A percentile compares a stretch with the other conserved stretches of the same genome.
Conservation (phyloP, 1,139 yeast species). For the Candida tetrigidarum region DNA sequence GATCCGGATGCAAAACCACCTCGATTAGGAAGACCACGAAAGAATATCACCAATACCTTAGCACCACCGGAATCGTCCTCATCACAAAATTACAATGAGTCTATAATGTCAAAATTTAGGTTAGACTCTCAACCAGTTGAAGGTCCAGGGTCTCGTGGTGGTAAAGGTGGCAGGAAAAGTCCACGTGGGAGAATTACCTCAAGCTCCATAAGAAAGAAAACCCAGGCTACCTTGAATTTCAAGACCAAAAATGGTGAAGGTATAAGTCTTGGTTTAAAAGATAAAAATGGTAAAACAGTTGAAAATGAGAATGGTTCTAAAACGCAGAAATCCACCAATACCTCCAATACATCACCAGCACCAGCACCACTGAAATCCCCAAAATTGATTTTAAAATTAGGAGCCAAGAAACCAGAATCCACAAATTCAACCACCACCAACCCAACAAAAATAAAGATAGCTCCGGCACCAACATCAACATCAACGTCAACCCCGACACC, state of each 20-base stretch:
- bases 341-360: not conserved
- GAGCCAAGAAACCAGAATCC: conserved; percentile 4
- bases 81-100: conserved; percentile 33
- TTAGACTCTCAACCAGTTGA: conserved; percentile 42
- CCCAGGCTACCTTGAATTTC: conserved; percentile 24
- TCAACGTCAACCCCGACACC: no score
- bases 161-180: conserved; percentile 26
- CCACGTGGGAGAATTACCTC: conserved; percentile 36
- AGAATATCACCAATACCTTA: conserved; percentile 24
- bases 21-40: conserved; percentile 43
- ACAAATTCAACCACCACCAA: not conserved
- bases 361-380: conserved; percentile 8
- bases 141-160: conserved; percentile 53
- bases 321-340: not conserved
- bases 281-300: not conserved
- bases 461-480: conserved; percentile 1
- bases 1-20: conserved; percentile 34
- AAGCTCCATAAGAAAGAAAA: conserved; percentile 24
- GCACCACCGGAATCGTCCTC: conserved; percentile 32
- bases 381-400: conserved; percentile 11
- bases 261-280: not conserved
- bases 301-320: not conserved
- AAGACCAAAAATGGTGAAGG: conserved; percentile 3
- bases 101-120: conserved; percentile 40
- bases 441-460: not conserved